phyloP scores from a whole-genome alignment of 805 yeast species.

The Blastobotrys americana region DNA sequence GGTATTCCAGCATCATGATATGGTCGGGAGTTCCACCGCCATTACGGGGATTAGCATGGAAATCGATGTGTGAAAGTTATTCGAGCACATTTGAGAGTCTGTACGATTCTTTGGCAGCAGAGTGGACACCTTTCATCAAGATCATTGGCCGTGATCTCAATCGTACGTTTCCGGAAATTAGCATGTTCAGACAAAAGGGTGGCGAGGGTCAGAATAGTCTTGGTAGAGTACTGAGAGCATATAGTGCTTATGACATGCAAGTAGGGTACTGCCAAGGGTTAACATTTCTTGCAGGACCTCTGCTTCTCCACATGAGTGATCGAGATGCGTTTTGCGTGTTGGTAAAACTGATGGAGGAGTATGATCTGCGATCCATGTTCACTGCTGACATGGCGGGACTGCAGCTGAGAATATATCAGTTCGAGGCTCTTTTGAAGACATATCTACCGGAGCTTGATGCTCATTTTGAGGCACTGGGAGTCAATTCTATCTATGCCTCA shows the following conservation, averaged over 20 bases:
- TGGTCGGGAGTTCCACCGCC: conserved; percentile 31
- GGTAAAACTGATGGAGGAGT: conserved; percentile 52
- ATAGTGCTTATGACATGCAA: conserved; percentile 55
- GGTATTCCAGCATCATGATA: conserved; percentile 27
- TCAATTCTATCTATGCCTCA: conserved; percentile 42
- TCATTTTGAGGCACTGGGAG: conserved; percentile 41
- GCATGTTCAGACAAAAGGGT: conserved; percentile 38
- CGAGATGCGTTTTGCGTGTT: conserved; percentile 44
- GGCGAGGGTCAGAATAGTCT: conserved; percentile 40
- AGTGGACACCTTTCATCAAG: conserved; percentile 37
- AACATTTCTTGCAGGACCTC: conserved; percentile 54
- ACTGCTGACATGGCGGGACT: conserved; percentile 50
- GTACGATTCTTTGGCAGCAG: conserved; percentile 35
- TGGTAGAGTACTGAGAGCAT: conserved; percentile 52
- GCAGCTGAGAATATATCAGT: conserved; percentile 46
- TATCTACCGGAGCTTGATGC: conserved; percentile 36
- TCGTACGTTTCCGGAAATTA: conserved; percentile 52
- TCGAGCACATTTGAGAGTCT: conserved; percentile 29
- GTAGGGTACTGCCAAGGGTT: conserved; percentile 67
- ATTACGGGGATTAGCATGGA: conserved; percentile 32
- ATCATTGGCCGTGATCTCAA: conserved; percentile 51
- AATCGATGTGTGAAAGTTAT: conserved; percentile 26
- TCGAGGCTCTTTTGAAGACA: conserved; percentile 37
- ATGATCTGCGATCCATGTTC: conserved; percentile 46
- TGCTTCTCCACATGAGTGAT: conserved; percentile 39